Base-by-base conservation (phyloP, 768 basidiomycete genomes). In the Pleurotus tuber-regium region DNA sequence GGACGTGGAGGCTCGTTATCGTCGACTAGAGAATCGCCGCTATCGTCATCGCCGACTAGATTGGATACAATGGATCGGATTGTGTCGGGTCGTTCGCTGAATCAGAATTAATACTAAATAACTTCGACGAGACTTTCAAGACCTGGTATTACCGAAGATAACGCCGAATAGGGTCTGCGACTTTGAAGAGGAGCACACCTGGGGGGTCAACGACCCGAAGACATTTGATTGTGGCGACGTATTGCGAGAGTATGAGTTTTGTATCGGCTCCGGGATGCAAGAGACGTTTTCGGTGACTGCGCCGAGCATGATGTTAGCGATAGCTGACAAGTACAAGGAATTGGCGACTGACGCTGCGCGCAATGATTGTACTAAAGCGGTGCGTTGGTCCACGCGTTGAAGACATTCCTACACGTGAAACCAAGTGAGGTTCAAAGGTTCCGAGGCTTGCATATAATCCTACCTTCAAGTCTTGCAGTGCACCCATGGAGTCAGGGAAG, bases 261-360 rank as follows among this genome's bases (percentile, higher is more conserved):
- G 97, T 99, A 57, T 94, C 94, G 4, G 94, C 92, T 2, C 96
- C 97, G 1, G 96, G 97, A 62, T 98, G 95, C 4, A 99, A 82
- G 1, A 99, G 78, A 4, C 97, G 87, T 62, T 86, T 87, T 51
- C 79, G 80, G 60, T 92, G 93, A 8, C 92, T 97, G 63, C 23
- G 25, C 4, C n/a, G n/a, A 9, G 29, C 36, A 24, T 2, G 30
- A 46, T 63, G 4, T 52, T 40, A 51, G 44, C 10, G 33, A 9
- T 24, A 14, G 43, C 38, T 39, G 50, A n/a, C 19, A 24, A 10
- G 35, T 24, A 52, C 18, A 18, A 29, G 16, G 21, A 25, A 19
- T 29, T 19, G 19, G 38, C 14, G 14, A 66, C 86, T 54, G 54
- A 96, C 94, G 86, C 80, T 72, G 84, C 84, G 23, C 92, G 86